A percentile compares a stretch with the other conserved stretches of the same genome.
phyloP scores from a whole-genome alignment of 768 basidiomycete genomes.

The Phanerochaete sordida region DNA sequence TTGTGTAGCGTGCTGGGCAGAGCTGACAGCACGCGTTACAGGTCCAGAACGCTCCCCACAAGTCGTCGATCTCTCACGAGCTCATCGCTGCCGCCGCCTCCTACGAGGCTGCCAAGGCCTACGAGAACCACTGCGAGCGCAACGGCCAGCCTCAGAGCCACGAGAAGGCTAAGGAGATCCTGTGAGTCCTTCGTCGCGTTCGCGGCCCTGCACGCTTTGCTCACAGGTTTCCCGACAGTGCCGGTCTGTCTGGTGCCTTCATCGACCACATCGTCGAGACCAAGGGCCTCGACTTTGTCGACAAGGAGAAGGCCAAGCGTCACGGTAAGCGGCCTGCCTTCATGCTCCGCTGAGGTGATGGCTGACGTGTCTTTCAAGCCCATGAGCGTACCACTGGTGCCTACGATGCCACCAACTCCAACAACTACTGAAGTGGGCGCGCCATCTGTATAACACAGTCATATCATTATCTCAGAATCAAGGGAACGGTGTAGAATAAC shows the following conservation, averaged over 20 bases:
- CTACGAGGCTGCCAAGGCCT: constrained; percentile 66
- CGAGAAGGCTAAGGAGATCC: constrained; percentile 52
- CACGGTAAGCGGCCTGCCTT: constrained; percentile 22
- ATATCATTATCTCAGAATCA: not conserved
- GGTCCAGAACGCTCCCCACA: constrained; percentile 48
- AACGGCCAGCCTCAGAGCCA: constrained; percentile 52
- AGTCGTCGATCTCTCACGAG: constrained; percentile 61
- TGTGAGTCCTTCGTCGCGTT: constrained; percentile 27
- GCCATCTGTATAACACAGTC: not conserved
- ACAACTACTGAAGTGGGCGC: not conserved
- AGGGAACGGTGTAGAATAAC: constrained; percentile 5
- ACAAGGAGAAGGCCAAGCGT: constrained; percentile 39
- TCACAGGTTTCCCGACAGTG: constrained; percentile 55
- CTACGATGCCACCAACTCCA: not conserved
- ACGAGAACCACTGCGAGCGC: constrained; percentile 45
- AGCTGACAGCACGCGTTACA: constrained; percentile 21
- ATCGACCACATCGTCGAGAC: constrained; percentile 54
- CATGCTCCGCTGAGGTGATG: not conserved
- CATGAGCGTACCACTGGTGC: constrained; percentile 10
- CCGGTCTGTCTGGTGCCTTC: constrained; percentile 52
- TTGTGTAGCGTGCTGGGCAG: not conserved
- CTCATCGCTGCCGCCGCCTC: constrained; percentile 64
- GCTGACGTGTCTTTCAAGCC: not conserved
- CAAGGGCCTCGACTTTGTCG: constrained; percentile 40
- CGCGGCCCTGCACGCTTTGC: constrained; percentile 39